Conservation (phyloP, 805 yeast genomes). For the Saccharomycopsis fermentans region DNA sequence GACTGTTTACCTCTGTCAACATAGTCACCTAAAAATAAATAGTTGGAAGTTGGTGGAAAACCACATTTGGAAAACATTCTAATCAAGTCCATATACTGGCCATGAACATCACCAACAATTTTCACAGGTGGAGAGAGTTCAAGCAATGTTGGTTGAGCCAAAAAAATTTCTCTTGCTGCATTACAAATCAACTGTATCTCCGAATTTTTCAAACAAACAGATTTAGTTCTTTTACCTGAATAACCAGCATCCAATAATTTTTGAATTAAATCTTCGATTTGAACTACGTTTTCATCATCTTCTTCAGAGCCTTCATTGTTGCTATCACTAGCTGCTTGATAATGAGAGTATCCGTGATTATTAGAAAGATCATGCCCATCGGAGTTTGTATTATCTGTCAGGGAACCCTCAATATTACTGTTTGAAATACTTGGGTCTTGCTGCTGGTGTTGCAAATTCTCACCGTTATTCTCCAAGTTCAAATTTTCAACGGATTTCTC, state of each 20-base stretch:
- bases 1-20: constrained; percentile 98
- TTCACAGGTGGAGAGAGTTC: constrained; percentile 78
- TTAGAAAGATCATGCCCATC: constrained; percentile 7
- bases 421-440: neutral
- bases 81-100: constrained; percentile 86
- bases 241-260: constrained; percentile 91
- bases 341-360: neutral
- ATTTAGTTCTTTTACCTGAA: constrained; percentile 84
- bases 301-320: neutral
- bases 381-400: neutral
- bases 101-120: constrained; percentile 90
- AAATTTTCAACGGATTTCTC: neutral
- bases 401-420: constrained; percentile 18
- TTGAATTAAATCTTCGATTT: constrained; percentile 85
- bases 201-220: constrained; percentile 78
- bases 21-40: constrained; percentile 88
- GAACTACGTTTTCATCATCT: constrained; percentile 20
- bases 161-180: constrained; percentile 78
- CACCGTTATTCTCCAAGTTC: neutral
- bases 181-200: constrained; percentile 84
- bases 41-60: constrained; percentile 90
- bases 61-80: constrained; percentile 93
- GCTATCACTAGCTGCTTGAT: neutral
- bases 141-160: constrained; percentile 81
- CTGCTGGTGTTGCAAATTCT: neutral